Base-by-base conservation (phyloP, 2,329 filamentous ascomycete genomes). In the Diaporthe longicolla region DNA sequence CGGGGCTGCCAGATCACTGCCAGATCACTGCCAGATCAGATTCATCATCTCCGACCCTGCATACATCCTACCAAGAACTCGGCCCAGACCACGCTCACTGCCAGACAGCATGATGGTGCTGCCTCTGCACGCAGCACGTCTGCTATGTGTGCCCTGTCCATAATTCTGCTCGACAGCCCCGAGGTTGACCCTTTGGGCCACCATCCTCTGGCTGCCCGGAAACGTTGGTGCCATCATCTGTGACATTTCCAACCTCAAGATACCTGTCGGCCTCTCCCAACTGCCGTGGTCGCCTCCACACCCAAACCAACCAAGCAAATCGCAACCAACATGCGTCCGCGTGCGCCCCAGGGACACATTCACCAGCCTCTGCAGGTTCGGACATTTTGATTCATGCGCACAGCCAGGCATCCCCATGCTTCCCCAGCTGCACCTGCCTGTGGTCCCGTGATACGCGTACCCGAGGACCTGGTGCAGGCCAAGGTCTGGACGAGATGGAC, bases 1-100 rank as follows among this genome's bases (percentile, higher is more conserved):
- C 63, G 21, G 21, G 63, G 29, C 45, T 66, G 63, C 63, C 45
- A 66, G 45, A 66, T 66, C 63, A 66, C 63, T 66, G 63, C 63
- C 63, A 66, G 63, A 66, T 66, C 63, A 66, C 63, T 66, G 63
- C 63, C 63, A 66, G 63, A 66, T 66, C 63, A 52, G 63, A 66
- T 66, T 29, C 63, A 66, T 66, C 45, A 66, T 66, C 45, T 66
- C 63, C 63, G 63, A 52, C 19, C 63, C 63, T 66, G 63, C 45
- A 66, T 50, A 45, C 43, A 66, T 50, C 61, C 26, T 66, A 50
- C 63, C 32, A 24, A 29, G 24, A 63, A 35, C 43, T 3, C 61
- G 43, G 21, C 43, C 9, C 61, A 50, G 17, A 32, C 59, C 19
- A 7, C 29, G 5, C 29, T 32, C 29, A 32, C 29, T 32, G 29